phyloP scores from a whole-genome alignment of 306 rosid genomes.

The Calophaca sinica region DNA sequence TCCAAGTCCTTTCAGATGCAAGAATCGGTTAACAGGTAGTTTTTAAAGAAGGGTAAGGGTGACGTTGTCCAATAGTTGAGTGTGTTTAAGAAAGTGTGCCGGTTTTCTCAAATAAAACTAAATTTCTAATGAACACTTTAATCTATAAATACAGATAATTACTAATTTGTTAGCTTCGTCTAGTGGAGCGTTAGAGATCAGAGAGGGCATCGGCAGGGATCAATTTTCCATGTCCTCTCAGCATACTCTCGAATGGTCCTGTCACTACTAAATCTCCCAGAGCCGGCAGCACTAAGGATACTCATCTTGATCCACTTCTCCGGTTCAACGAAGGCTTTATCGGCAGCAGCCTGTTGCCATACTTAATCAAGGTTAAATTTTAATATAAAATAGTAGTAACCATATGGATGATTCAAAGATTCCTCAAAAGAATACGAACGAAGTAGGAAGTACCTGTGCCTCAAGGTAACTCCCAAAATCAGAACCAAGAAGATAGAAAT shows the following conservation, averaged over 20 bases:
- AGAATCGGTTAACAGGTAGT: too few relatives aligned
- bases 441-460: conserved; percentile 67
- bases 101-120: too few relatives aligned
- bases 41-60: too few relatives aligned
- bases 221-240: conserved; percentile 71
- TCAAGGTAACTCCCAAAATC: conserved; percentile 77
- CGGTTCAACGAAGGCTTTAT: conserved; percentile 66
- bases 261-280: conserved; percentile 81
- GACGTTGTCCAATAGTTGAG: too few relatives aligned
- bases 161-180: conserved; percentile 16
- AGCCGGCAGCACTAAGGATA: conserved; percentile 72
- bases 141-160: neutral
- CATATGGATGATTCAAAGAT: neutral
- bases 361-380: conserved; percentile 17
- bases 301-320: conserved; percentile 75
- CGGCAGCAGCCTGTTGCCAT: conserved; percentile 70
- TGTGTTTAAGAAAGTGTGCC: too few relatives aligned
- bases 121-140: too few relatives aligned
- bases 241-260: conserved; percentile 73
- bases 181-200: conserved; percentile 38
- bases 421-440: conserved; percentile 7
- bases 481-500: conserved; percentile 68
- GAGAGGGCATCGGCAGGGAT: conserved; percentile 73
- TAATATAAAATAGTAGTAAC: conserved; percentile 11
- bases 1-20: too few relatives aligned